phyloP scores from a whole-genome alignment of 768 basidiomycete species.

The Lactifluus echinatus region DNA sequence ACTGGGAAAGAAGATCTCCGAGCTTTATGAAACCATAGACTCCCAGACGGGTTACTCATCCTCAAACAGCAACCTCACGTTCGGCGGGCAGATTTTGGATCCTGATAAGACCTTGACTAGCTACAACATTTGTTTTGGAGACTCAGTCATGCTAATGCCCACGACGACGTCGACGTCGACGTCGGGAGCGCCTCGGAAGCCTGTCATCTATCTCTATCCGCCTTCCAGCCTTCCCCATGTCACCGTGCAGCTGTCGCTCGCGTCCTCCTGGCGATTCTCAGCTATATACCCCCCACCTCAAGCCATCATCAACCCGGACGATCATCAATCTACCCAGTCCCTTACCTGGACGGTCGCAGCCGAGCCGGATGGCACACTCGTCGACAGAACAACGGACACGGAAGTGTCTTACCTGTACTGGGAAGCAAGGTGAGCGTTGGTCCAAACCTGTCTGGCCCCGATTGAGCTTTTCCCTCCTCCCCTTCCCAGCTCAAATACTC shows the following conservation, averaged over 20 bases:
- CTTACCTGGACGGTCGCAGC: conserved; percentile 8
- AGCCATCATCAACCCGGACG: neutral
- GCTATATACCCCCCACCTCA: neutral
- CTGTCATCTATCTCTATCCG: conserved; percentile 10
- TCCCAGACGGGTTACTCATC: neutral
- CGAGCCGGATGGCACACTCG: conserved; percentile 5
- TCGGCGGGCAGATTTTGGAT: neutral
- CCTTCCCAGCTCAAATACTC: neutral
- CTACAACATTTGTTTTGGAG: neutral
- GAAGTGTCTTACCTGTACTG: conserved; percentile 12
- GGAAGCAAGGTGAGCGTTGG: conserved; percentile 3
- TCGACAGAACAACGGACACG: neutral
- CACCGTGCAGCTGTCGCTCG: neutral
- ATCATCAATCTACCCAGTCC: neutral
- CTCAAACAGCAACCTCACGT: neutral
- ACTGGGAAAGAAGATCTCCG: neutral
- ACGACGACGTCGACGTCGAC: no score
- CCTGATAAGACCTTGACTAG: neutral
- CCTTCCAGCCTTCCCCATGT: conserved; percentile 2
- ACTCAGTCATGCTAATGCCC: neutral
- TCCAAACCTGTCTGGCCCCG: neutral
- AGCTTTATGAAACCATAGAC: neutral
- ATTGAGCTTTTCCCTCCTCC: neutral
- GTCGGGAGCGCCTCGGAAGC: neutral
- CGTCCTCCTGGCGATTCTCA: conserved; percentile 3